Conservation (phyloP, 2,329 filamentous ascomycete species). For the Cadophora malorum region DNA sequence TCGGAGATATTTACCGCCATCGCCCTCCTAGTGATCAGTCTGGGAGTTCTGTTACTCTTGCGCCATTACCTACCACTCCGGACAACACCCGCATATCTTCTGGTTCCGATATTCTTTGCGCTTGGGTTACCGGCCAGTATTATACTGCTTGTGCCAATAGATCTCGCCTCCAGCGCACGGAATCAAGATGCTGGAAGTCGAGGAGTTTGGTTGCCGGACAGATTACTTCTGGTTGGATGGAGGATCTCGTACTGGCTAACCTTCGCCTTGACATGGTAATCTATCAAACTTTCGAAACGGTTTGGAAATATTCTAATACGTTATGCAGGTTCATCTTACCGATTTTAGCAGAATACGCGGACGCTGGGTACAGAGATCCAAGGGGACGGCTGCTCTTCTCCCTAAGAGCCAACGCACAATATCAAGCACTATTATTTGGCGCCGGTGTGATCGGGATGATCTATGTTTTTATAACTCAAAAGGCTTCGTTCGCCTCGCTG, state of each 20-base stretch:
- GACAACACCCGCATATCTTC: conserved; percentile 86
- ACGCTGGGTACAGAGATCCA: conserved; percentile 89
- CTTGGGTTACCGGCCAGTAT: conserved; percentile 91
- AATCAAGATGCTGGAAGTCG: conserved; percentile 72
- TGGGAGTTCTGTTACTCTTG: conserved; percentile 81
- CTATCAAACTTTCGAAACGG: not conserved
- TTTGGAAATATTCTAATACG: conserved; percentile 14
- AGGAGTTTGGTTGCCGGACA: conserved; percentile 86
- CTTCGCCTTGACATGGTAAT: conserved; percentile 90
- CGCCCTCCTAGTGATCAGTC: conserved; percentile 75
- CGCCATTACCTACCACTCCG: conserved; percentile 91
- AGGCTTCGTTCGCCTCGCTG: conserved; percentile 73
- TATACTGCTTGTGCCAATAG: conserved; percentile 91
- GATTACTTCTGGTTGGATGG: conserved; percentile 86
- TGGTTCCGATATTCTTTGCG: conserved; percentile 94
- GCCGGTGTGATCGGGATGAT: conserved; percentile 74
- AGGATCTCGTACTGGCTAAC: conserved; percentile 97
- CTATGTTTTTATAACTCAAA: conserved; percentile 83
- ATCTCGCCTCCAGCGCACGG: conserved; percentile 84
- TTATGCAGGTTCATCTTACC: conserved; percentile 80
- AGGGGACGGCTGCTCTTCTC: conserved; percentile 84
- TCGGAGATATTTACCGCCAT: conserved; percentile 80
- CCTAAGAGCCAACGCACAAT: conserved; percentile 84
- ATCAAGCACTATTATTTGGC: conserved; percentile 80
- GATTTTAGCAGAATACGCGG: conserved; percentile 91